Conservation (phyloP, 345 rosid genomes). For the Populus pruinosa region DNA sequence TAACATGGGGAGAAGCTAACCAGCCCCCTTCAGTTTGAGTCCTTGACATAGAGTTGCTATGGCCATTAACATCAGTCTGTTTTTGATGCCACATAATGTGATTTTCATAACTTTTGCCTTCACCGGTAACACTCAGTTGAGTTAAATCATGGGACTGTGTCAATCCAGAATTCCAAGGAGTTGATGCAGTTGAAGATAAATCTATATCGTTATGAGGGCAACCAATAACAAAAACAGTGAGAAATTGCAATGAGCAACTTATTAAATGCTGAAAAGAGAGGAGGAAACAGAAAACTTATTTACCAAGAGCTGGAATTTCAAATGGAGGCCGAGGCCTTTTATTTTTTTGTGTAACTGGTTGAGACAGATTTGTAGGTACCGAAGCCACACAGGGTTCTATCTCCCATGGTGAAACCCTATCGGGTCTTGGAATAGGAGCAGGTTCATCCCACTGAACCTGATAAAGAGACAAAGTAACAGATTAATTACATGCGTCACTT, state of each 20-base stretch:
- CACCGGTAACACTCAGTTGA: conserved; percentile 37
- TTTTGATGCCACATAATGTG: conserved; percentile 44
- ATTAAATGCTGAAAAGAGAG: neutral
- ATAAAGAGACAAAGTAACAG: neutral
- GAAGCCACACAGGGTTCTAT: conserved; percentile 65
- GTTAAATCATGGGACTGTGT: conserved; percentile 52
- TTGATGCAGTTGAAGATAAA: conserved; percentile 43
- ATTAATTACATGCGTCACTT: neutral
- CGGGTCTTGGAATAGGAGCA: conserved; percentile 73
- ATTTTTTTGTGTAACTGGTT: conserved; percentile 41
- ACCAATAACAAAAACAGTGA: neutral
- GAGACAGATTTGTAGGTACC: conserved; percentile 38
- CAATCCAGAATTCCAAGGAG: conserved; percentile 25
- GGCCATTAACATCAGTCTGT: conserved; percentile 39
- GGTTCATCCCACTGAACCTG: conserved; percentile 98
- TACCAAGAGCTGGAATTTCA: conserved; percentile 53
- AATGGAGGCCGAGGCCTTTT: conserved; percentile 64
- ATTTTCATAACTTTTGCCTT: conserved; percentile 46
- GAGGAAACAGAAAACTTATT: conserved; percentile 1
- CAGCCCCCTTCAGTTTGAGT: conserved; percentile 43
- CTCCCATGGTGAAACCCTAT: conserved; percentile 95
- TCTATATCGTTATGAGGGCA: conserved; percentile 17
- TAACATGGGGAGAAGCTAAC: conserved; percentile 47
- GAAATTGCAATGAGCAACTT: conserved; percentile 10
- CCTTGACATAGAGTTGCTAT: conserved; percentile 35